Conservation (phyloP, 2,329 filamentous ascomycete species). For the Ciborinia camelliae region DNA sequence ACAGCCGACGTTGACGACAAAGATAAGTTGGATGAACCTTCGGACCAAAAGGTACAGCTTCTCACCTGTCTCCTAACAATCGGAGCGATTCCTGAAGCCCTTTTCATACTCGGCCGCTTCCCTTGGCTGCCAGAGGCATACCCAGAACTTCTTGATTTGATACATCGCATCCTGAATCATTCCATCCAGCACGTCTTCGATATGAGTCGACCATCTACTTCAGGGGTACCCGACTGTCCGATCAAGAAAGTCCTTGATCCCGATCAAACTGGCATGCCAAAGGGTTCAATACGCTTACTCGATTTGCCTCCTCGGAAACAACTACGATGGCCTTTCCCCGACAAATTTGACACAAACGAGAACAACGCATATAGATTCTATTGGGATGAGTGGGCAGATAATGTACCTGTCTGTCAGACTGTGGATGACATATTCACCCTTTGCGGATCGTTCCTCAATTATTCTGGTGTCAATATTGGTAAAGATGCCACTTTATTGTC, state of each 20-base stretch:
- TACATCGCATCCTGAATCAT: conserved; percentile 82
- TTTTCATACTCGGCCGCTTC: conserved; percentile 89
- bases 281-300: conserved; percentile 63
- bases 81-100: conserved; percentile 85
- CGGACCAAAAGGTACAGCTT: conserved; percentile 83
- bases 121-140: conserved; percentile 88
- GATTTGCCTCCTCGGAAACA: conserved; percentile 61
- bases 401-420: conserved; percentile 83
- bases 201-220: conserved; percentile 35
- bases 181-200: conserved; percentile 73
- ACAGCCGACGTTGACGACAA: conserved; percentile 46
- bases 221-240: conserved; percentile 46
- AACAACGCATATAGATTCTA: conserved; percentile 85
- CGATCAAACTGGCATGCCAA: conserved; percentile 66
- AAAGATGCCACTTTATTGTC: conserved; percentile 73
- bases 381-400: conserved; percentile 96
- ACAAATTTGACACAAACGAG: conserved; percentile 71
- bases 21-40: conserved; percentile 62
- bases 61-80: conserved; percentile 84
- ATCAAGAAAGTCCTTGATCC: conserved; percentile 49
- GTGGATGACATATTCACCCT: conserved; percentile 89
- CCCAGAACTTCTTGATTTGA: conserved; percentile 72
- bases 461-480: conserved; percentile 86
- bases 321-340: conserved; percentile 80
- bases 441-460: conserved; percentile 77